phyloP scores from a whole-genome alignment of 805 yeast species.

The Metschnikowia gruessii region DNA sequence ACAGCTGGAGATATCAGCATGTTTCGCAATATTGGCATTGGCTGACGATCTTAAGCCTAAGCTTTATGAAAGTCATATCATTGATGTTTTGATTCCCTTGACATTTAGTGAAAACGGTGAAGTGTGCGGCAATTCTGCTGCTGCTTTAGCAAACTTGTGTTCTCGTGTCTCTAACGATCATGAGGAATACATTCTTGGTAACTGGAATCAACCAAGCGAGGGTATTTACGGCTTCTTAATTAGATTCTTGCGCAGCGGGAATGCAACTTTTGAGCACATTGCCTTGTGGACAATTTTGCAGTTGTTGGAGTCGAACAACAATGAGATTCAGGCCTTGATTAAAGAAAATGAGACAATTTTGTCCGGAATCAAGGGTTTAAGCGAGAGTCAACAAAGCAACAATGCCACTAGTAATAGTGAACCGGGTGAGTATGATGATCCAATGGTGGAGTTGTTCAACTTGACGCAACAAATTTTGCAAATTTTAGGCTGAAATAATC shows the following conservation, averaged over 20 bases:
- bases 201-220: slow-evolving; percentile 77
- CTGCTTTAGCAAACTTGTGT: slow-evolving; percentile 93
- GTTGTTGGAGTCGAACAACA: slow-evolving; percentile 81
- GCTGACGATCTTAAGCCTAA: slow-evolving; percentile 92
- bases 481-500: slow-evolving; percentile 34
- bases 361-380: slow-evolving; percentile 50
- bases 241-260: slow-evolving; percentile 75
- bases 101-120: slow-evolving; percentile 86
- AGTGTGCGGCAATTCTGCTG: slow-evolving; percentile 97
- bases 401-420: slow-evolving; percentile 11
- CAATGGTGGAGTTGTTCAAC: slow-evolving; percentile 61
- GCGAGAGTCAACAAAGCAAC: slow-evolving; percentile 34
- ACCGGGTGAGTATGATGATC: slow-evolving; percentile 51
- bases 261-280: slow-evolving; percentile 95
- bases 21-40: slow-evolving; percentile 92
- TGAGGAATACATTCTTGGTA: slow-evolving; percentile 63
- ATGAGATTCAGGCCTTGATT: slow-evolving; percentile 53
- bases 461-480: slow-evolving; percentile 67
- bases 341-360: slow-evolving; percentile 54
- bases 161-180: slow-evolving; percentile 81
- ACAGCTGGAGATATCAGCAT: slow-evolving; percentile 94
- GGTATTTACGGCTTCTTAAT: slow-evolving; percentile 84
- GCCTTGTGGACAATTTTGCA: slow-evolving; percentile 97
- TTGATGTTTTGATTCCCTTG: slow-evolving; percentile 87
- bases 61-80: slow-evolving; percentile 76